Conservation (phyloP, 305 asterid genomes). For the Solanum chacoense region DNA sequence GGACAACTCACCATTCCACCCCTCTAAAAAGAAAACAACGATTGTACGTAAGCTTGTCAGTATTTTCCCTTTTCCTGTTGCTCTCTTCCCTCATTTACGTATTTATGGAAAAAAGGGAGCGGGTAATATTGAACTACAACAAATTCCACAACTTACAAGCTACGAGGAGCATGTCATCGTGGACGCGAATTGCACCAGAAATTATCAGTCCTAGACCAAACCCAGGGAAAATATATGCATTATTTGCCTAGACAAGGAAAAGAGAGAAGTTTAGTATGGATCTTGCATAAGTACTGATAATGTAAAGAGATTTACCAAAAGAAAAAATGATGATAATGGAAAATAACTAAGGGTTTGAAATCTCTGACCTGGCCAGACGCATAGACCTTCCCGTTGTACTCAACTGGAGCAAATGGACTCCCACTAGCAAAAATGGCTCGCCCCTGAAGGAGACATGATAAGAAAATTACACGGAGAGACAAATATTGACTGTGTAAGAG, state of each 20-base stretch:
- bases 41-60: not conserved
- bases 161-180: conserved; percentile 91
- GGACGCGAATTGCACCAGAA: conserved; percentile 96
- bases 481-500: not conserved
- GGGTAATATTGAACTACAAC: not conserved
- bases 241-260: conserved; percentile 54
- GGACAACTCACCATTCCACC: not conserved
- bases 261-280: not conserved
- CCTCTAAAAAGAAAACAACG: not conserved
- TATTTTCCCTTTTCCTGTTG: not conserved
- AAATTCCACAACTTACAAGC: conserved; percentile 61
- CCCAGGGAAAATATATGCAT: conserved; percentile 96
- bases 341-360: not conserved
- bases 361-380: conserved; percentile 81
- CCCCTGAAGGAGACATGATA: conserved; percentile 34
- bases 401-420: conserved; percentile 84
- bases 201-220: conserved; percentile 95
- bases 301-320: not conserved
- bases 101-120: not conserved
- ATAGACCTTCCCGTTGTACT: conserved; percentile 49
- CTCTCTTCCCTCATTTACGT: not conserved
- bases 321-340: not conserved
- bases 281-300: not conserved
- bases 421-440: conserved; percentile 96
- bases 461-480: not conserved